Evolutionary conservation across 345 rosid genomes (phyloP).

Genomic region (Ceriops zippeliana): DNA sequence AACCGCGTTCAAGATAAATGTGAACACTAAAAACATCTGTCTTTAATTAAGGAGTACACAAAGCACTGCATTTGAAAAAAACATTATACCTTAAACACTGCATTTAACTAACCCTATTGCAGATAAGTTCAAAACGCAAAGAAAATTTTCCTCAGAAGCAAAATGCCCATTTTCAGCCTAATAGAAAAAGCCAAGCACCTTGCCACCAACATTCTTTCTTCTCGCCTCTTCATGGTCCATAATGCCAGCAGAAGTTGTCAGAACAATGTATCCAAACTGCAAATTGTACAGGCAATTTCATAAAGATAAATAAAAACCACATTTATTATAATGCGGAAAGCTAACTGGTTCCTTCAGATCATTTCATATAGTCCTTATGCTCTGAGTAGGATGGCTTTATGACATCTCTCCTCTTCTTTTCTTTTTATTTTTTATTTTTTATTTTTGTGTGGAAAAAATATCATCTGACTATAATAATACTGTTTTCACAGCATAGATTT

Average conservation of each 20-base stretch:
- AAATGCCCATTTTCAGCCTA: neutral
- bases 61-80: slow-evolving; percentile 1
- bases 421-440: no score
- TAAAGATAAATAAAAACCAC: neutral
- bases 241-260: slow-evolving; percentile 36
- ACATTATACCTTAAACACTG: slow-evolving; percentile 12
- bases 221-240: slow-evolving; percentile 39
- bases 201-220: slow-evolving; percentile 37
- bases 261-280: slow-evolving; percentile 35
- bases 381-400: no score
- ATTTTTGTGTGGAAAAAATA: neutral
- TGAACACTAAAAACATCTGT: neutral
- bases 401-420: no score
- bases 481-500: neutral
- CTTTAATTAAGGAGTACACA: neutral
- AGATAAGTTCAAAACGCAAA: slow-evolving; percentile 2
- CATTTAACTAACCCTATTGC: slow-evolving; percentile 7
- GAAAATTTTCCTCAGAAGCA: neutral
- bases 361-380: no score
- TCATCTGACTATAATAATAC: neutral
- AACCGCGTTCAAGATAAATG: neutral
- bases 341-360: no score
- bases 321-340: neutral
- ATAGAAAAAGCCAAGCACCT: slow-evolving; percentile 35
- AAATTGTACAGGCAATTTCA: neutral